A percentile compares a stretch with the other conserved stretches of the same genome.
Conservation (phyloP, 176 grass and related monocot species). For the Oryza rufipogon region DNA sequence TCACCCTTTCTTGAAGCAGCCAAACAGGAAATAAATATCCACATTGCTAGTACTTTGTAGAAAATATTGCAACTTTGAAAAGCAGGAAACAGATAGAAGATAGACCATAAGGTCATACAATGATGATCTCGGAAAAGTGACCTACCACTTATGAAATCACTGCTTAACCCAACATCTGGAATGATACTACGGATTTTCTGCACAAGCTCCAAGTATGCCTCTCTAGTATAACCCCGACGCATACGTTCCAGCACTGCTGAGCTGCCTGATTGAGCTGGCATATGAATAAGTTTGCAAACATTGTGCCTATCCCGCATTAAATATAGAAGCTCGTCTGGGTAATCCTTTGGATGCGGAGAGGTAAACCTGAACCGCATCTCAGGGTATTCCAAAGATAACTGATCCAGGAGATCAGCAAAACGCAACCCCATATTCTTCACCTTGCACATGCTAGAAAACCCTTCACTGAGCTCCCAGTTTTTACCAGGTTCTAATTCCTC, state of each 20-base stretch:
- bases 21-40: slow-evolving; percentile 7
- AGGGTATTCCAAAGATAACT: slow-evolving; percentile 80
- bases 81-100: neutral
- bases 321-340: slow-evolving; percentile 80
- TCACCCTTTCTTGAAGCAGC: neutral
- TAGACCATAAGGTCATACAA: neutral
- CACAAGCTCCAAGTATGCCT: slow-evolving; percentile 95
- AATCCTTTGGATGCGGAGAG: slow-evolving; percentile 96
- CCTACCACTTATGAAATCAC: slow-evolving; percentile 97
- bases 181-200: slow-evolving; percentile 79
- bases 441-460: slow-evolving; percentile 84
- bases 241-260: slow-evolving; percentile 80
- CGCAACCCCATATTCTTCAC: slow-evolving; percentile 77
- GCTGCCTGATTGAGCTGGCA: slow-evolving; percentile 93
- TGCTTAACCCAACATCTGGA: slow-evolving; percentile 91
- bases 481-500: slow-evolving; percentile 67
- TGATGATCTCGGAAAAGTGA: neutral
- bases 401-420: slow-evolving; percentile 88
- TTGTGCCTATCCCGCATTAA: slow-evolving; percentile 96
- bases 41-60: neutral
- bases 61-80: slow-evolving; percentile 24
- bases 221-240: slow-evolving; percentile 85
- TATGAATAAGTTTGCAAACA: slow-evolving; percentile 86
- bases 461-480: slow-evolving; percentile 82
- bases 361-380: slow-evolving; percentile 98